Conservation (phyloP, 2,329 filamentous ascomycete genomes). For the Cytospora paraplurivora region DNA sequence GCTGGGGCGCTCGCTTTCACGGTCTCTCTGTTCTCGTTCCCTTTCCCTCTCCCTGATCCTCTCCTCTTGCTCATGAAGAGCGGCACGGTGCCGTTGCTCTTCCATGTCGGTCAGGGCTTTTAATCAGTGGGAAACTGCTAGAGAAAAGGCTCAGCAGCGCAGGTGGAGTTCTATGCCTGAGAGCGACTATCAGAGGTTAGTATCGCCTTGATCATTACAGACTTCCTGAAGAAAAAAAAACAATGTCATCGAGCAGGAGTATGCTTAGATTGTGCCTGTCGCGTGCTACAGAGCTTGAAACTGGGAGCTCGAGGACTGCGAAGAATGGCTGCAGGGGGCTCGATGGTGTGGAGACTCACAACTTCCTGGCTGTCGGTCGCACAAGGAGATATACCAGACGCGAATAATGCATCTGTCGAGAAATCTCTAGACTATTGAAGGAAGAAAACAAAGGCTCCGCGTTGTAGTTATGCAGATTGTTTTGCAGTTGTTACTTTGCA, state of each 20-base stretch:
- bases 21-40: constrained; percentile 67
- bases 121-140: constrained; percentile 50
- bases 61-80: constrained; percentile 51
- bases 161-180: constrained; percentile 22
- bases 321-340: neutral
- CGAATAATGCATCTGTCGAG: constrained; percentile 15
- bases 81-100: constrained; percentile 48
- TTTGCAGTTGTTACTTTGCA: neutral
- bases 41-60: constrained; percentile 58
- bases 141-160: constrained; percentile 17
- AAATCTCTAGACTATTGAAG: neutral
- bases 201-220: neutral
- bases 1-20: constrained; percentile 45
- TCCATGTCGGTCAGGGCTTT: constrained; percentile 51
- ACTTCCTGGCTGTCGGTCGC: constrained; percentile 5
- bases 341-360: neutral
- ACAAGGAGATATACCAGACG: neutral
- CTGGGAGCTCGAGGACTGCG: neutral
- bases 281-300: neutral
- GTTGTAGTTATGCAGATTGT: neutral
- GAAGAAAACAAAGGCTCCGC: neutral
- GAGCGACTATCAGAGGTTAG: constrained; percentile 23
- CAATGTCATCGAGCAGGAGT: neutral
- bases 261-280: neutral
- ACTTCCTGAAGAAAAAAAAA: too few species aligned